Conservation (phyloP, 306 rosid species). For the Vicia sativa region DNA sequence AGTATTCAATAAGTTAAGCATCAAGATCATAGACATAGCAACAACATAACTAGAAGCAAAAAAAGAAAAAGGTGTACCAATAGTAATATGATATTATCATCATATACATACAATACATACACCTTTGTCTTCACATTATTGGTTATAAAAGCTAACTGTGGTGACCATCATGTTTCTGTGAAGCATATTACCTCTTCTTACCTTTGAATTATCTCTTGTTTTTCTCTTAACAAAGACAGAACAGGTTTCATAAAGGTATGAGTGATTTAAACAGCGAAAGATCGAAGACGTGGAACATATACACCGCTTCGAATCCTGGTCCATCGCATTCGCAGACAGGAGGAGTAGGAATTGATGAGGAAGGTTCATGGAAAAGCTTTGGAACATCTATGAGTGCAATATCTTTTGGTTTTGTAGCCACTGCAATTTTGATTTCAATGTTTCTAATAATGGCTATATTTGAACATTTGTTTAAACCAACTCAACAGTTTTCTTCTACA, state of each 20-base stretch:
- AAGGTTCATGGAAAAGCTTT: conserved; percentile 72
- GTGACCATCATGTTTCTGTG: conserved; percentile 42
- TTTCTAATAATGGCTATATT: conserved; percentile 93
- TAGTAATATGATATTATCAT: conserved; percentile 53
- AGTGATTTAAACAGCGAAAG: conserved; percentile 55
- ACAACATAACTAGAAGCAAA: conserved; percentile 41
- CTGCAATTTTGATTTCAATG: conserved; percentile 91
- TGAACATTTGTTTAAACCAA: conserved; percentile 84
- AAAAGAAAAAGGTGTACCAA: conserved; percentile 39
- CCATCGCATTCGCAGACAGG: conserved; percentile 55
- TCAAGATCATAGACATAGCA: conserved; percentile 59
- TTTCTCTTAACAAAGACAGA: conserved; percentile 17
- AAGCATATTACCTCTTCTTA: conserved; percentile 42
- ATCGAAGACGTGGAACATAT: conserved; percentile 71
- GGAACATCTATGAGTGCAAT: conserved; percentile 93
- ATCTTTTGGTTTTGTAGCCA: conserved; percentile 92
- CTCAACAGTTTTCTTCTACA: conserved; percentile 63
- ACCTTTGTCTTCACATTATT: conserved; percentile 73
- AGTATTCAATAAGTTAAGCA: conserved; percentile 88
- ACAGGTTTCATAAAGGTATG: conserved; percentile 43
- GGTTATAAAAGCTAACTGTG: conserved; percentile 48
- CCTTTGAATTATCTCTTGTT: conserved; percentile 5
- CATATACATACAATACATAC: conserved; percentile 29
- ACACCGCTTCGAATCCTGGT: conserved; percentile 56
- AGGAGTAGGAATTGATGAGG: conserved; percentile 50